Conservation (phyloP, 305 asterid genomes). For the Solanum aculeatissimum region DNA sequence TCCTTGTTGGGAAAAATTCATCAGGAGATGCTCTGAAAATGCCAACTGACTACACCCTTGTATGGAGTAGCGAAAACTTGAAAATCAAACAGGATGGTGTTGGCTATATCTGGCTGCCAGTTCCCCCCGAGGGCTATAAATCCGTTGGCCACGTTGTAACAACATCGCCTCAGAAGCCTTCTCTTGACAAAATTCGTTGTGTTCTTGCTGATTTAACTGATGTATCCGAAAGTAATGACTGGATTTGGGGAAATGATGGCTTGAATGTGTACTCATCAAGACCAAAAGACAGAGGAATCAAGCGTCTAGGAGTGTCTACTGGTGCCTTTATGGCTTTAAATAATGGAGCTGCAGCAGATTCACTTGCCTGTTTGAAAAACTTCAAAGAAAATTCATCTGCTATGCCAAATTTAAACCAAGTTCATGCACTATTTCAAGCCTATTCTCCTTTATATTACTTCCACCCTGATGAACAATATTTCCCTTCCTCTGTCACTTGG, state of each 20-base stretch:
- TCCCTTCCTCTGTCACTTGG: slow-evolving; percentile 68
- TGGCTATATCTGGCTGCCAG: slow-evolving; percentile 66
- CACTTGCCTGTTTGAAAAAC: slow-evolving; percentile 44
- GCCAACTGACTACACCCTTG: slow-evolving; percentile 54
- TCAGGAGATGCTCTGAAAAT: slow-evolving; percentile 20
- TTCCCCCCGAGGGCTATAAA: slow-evolving; percentile 50
- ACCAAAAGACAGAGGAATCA: slow-evolving; percentile 39
- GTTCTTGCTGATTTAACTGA: slow-evolving; percentile 52
- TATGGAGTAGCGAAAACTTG: slow-evolving; percentile 55
- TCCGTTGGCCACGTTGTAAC: slow-evolving; percentile 57
- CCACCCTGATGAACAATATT: slow-evolving; percentile 62
- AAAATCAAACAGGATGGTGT: slow-evolving; percentile 40
- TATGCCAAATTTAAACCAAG: slow-evolving; percentile 58
- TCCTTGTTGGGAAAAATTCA: slow-evolving; percentile 56
- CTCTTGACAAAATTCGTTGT: slow-evolving; percentile 35
- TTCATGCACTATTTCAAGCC: slow-evolving; percentile 30
- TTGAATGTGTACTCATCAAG: slow-evolving; percentile 29
- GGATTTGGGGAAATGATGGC: slow-evolving; percentile 50
- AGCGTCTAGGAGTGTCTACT: slow-evolving; percentile 31
- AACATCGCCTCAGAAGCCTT: slow-evolving; percentile 44
- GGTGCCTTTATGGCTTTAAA: slow-evolving; percentile 40
- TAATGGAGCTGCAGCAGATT: slow-evolving; percentile 8
- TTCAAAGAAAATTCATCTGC: slow-evolving; percentile 5
- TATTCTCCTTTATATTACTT: slow-evolving; percentile 54
- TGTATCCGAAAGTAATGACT: slow-evolving; percentile 20